Base-by-base conservation (phyloP, 202 grass and related monocot species). In the Carex sylvatica region DNA sequence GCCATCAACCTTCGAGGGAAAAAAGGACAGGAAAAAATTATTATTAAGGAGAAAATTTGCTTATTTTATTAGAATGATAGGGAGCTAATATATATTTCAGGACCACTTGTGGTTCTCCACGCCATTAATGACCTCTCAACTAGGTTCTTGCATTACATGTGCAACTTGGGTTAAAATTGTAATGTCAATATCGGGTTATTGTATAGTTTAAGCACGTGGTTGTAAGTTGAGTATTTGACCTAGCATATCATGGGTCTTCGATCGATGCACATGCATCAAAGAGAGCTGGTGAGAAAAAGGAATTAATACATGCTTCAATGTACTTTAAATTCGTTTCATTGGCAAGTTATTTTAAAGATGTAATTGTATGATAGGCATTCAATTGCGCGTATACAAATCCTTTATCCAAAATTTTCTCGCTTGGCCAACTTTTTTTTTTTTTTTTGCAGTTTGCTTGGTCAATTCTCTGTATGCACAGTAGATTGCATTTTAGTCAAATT, bases 1-100 rank as follows among this genome's bases (percentile, higher is more conserved):
- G 14, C 51, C 80, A 78, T 87, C 85, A 68, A 87, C 70, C 85
- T 87, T 60, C 2, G 0, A 46, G 44, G 16, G 12, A 52, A 3
- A 67, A 81, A 51, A 3, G 20, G 13, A 5, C 49, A 9, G 44
- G 44, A 38, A 22, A 70, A 26, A 20, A 10, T 4, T 13, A 20
- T 19, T 4, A 42, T 22, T 22, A 44, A 11, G 20, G 31, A 69
- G 65, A 8, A 69, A 20, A 70, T 12, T 65, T 65, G 63, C 28
- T 35, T 5, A 14, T 33, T 65, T 15, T 65, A 33, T 65, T 65
- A 30, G 1, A 30, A 35, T 65, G 63, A 31, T 28, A 28, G 3
- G 24, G 10, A 62, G 23, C 12, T 40, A 40, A 40, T 40, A 40
- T 28, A 24, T 24, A 24, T 64, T 26, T 63, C 61, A 12, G 61